These are phyloP conservation scores for Areca catechu DNA, from an alignment of 176 grass and related monocot species.

Conservation along the genomic window DNA sequence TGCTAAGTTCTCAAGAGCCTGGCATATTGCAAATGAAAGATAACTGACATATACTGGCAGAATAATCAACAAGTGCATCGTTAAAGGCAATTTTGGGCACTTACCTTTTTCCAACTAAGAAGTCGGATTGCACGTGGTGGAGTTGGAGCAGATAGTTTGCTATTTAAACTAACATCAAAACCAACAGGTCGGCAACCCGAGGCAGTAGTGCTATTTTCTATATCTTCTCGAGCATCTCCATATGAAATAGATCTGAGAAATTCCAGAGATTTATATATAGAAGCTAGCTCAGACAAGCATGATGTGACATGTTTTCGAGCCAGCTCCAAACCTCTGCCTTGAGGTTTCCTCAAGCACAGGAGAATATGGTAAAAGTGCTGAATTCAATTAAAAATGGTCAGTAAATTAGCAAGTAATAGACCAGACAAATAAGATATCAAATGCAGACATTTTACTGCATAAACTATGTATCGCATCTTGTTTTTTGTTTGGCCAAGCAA, in stretches of 20 bases:
- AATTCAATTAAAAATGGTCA: conserved; percentile 17
- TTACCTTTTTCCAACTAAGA: conserved; percentile 82
- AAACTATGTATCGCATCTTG: no score
- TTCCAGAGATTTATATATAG: conserved; percentile 60
- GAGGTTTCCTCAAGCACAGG: conserved; percentile 56
- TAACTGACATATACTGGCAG: background rate
- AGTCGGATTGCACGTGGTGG: conserved; percentile 73
- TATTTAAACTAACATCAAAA: conserved; percentile 89
- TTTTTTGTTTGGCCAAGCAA: no score
- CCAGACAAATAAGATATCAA: no score
- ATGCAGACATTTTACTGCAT: no score
- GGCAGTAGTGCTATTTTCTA: conserved; percentile 73
- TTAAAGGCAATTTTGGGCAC: conserved; percentile 3
- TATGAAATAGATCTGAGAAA: conserved; percentile 58
- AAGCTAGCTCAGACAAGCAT: conserved; percentile 76
- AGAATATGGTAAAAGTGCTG: conserved; percentile 88
- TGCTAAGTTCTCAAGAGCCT: no score
- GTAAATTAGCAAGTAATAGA: no score
- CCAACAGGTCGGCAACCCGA: conserved; percentile 76
- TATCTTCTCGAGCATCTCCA: conserved; percentile 37
- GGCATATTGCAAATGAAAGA: no score
- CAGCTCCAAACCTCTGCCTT: conserved; percentile 82
- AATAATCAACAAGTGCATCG: background rate
- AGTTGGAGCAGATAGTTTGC: conserved; percentile 61
- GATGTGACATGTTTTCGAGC: conserved; percentile 66